phyloP scores from a whole-genome alignment of 2,329 filamentous ascomycete genomes.

The Xylariaceae sp. region DNA sequence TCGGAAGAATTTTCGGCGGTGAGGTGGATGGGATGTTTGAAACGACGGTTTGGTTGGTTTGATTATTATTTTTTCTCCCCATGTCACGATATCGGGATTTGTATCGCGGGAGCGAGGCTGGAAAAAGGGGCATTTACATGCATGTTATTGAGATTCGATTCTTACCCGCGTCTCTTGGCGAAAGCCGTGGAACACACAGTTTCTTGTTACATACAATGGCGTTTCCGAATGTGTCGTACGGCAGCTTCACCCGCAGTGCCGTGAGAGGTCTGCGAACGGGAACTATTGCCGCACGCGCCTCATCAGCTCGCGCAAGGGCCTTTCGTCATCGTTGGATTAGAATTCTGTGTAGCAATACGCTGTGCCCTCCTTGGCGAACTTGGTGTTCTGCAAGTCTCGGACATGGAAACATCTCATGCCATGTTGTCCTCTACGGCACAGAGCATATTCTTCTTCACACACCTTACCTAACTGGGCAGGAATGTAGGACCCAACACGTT shows the following conservation, averaged over 20 bases:
- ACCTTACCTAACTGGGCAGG: background rate
- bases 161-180: conserved; percentile 18
- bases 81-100: background rate
- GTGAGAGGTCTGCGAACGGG: background rate
- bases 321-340: conserved; percentile 12
- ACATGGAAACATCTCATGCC: conserved; percentile 6
- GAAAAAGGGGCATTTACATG: conserved; percentile 7
- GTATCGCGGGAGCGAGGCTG: background rate
- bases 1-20: conserved; percentile 22
- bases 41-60: conserved; percentile 21
- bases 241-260: background rate
- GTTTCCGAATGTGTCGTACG: conserved; percentile 17
- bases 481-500: too few species aligned
- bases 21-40: conserved; percentile 14
- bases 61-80: conserved; percentile 3
- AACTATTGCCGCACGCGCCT: too few species aligned
- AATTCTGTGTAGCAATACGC: conserved; percentile 9
- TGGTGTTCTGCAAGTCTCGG: conserved; percentile 13
- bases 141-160: conserved; percentile 16
- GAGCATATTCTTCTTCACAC: background rate
- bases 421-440: background rate
- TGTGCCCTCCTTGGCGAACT: background rate
- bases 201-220: conserved; percentile 1
- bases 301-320: conserved; percentile 11
- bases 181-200: conserved; percentile 12